Base-by-base conservation (phyloP, 495 filamentous ascomycete genomes). In the Xylaria sp. region DNA sequence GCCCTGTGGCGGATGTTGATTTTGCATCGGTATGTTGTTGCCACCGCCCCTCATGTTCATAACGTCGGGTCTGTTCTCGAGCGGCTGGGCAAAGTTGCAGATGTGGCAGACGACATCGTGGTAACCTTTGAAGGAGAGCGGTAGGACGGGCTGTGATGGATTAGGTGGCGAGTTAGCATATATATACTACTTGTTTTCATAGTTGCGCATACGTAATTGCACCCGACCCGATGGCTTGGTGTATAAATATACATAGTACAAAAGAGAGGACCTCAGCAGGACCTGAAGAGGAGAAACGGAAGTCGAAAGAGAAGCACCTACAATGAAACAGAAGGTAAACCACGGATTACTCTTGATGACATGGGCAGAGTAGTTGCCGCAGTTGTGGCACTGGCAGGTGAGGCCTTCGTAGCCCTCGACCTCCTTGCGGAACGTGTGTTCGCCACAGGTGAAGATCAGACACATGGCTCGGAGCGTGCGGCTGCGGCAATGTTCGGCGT, bases 271-370 rank as follows among this genome's bases (percentile, higher is more conserved):
- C 15, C 52, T 37, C 35, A 8, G 8, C 4, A 37, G 35, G 35
- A 37, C 35, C n/a, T n/a, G n/a, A 9, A 5, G 12, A n/a, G 6
- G 53, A 48, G 17, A 21, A 17, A 3, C 24, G 41, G 43, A 44
- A 33, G 43, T 29, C n/a, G 46, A 35, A n/a, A 41, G 48, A 63
- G 17, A 43, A 37, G n/a, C 24, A 81, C 84, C 73, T 75, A 85
- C 85, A 43, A 88, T 69, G 71, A 88, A 88, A 77, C 87, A 88
- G 73, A 88, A 87, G 15, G 87, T 88, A 65, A 88, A 88, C 85
- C 86, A 88, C 0, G 86, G 85, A 62, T 87, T 81, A 52, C 81
- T 82, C 73, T 87, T 86, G 68, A 87, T 80, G 55, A 88, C 85
- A 24, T 79, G 80, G 14, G 79, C 87, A 1, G 80, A 78, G 58